These are phyloP conservation scores for Cucumis hystrix DNA, from an alignment of 306 rosid genomes.

Conservation along the genomic window DNA sequence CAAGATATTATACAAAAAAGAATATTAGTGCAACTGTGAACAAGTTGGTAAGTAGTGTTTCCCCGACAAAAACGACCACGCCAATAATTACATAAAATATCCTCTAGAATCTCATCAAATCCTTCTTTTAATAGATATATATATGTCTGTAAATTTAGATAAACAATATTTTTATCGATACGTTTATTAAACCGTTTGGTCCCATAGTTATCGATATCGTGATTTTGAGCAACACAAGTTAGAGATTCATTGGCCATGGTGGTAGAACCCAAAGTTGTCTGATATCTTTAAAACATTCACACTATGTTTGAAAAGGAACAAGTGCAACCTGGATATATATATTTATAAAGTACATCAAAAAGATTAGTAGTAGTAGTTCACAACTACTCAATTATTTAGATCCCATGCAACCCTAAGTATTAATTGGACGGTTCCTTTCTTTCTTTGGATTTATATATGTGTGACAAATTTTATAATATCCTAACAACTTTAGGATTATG, in stretches of 20 bases:
- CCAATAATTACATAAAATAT: background rate
- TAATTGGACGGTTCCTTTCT: constrained; percentile 2
- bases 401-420: background rate
- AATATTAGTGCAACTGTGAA: background rate
- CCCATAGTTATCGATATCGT: background rate
- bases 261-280: background rate
- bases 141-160: background rate
- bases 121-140: background rate
- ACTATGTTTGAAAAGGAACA: constrained; percentile 4
- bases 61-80: background rate
- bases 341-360: background rate
- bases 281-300: constrained; percentile 10
- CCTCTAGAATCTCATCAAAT: background rate
- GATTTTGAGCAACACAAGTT: background rate
- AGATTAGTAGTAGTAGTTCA: background rate
- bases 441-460: background rate
- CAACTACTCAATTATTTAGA: constrained; percentile 5
- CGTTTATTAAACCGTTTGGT: background rate
- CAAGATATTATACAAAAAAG: background rate
- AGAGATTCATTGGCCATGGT: background rate
- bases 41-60: background rate
- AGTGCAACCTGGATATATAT: background rate
- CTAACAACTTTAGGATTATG: background rate
- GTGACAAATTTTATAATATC: background rate
- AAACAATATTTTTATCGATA: background rate